Base-by-base conservation (phyloP, 768 basidiomycete species). In the Trametes maxima region DNA sequence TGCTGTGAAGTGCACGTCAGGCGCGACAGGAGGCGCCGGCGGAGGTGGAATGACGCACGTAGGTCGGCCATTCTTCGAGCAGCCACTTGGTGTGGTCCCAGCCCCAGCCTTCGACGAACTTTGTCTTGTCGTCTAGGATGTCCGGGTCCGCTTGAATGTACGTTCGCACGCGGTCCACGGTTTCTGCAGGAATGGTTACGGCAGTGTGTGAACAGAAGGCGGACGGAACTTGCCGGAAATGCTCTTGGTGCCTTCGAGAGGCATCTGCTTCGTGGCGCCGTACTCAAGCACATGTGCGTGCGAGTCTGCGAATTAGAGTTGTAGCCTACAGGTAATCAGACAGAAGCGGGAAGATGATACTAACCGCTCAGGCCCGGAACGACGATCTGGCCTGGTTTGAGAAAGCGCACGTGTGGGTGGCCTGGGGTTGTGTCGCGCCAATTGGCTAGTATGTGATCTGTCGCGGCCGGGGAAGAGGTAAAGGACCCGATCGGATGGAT, bases 71-170 rank as follows among this genome's bases (percentile, higher is more conserved):
- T 21, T 76, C 74, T 33, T 77, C 72, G 19, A 71, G 71, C 8
- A 81, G 76, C 89, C 89, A 91, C 54, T 80, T 75, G 1, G 92
- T 95, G 73, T 96, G 95, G 72, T 96, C 92, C 94, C 95, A 96
- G 1, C 94, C 95, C 70, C 89, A 85, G 2, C 93, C 93, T 56
- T 86, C 82, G 16, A 96, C 81, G 72, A 86, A 86, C 64, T 79
- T 82, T 21, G 82, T 78, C 14, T 76, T 80, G 70, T 92, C 82
- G 19, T 77, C 75, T 21, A 77, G 71, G n/a, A 88, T 73, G 43
- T 87, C 85, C 0, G 81, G 81, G 62, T 85, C 80, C 10, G 78
- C 72, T 12, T 84, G 72, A 55, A 94, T 85, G 72, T 84, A 89
- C 21, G 81, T 69, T 53, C 81, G 80, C 39, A 93, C 81, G 46